These are phyloP conservation scores for Suillus alpinus DNA, from an alignment of 768 basidiomycete species.

Conservation along the genomic window DNA sequence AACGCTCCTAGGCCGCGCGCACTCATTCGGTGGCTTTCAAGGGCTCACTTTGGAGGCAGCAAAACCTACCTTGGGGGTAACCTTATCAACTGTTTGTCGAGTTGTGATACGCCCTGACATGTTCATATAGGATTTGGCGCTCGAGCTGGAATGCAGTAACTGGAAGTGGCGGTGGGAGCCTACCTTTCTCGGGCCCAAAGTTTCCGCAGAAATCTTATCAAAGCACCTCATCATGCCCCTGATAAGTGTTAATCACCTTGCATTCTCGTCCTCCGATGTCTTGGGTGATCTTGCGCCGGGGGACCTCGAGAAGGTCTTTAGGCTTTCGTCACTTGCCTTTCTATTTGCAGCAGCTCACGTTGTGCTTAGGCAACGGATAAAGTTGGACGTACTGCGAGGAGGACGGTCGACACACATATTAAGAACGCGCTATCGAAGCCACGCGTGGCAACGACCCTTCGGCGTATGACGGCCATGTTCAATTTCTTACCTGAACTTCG, in stretches of 20 bases:
- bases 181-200: conserved; percentile 57
- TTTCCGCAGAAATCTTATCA: conserved; percentile 71
- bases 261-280: conserved; percentile 59
- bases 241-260: conserved; percentile 66
- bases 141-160: conserved; percentile 53
- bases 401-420: conserved; percentile 67
- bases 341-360: conserved; percentile 8
- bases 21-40: conserved; percentile 59
- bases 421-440: conserved; percentile 70
- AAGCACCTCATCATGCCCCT: conserved; percentile 76
- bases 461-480: conserved; percentile 70
- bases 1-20: conserved; percentile 53
- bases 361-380: conserved; percentile 61
- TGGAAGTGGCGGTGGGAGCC: conserved; percentile 85
- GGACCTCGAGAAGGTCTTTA: conserved; percentile 65
- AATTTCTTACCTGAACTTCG: conserved; percentile 66
- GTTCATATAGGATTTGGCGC: conserved; percentile 57
- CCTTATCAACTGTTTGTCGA: conserved; percentile 2
- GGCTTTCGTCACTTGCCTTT: not conserved
- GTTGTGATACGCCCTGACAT: conserved; percentile 12
- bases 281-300: conserved; percentile 51
- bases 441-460: conserved; percentile 61
- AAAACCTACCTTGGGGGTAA: conserved; percentile 59
- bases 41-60: conserved; percentile 60
- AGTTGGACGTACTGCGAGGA: conserved; percentile 64